Percentiles rank a stretch among this genome's conserved stretches.
Conservation (phyloP, 192 early-diverging fungal genomes). For the Glomus cerebriforme region DNA sequence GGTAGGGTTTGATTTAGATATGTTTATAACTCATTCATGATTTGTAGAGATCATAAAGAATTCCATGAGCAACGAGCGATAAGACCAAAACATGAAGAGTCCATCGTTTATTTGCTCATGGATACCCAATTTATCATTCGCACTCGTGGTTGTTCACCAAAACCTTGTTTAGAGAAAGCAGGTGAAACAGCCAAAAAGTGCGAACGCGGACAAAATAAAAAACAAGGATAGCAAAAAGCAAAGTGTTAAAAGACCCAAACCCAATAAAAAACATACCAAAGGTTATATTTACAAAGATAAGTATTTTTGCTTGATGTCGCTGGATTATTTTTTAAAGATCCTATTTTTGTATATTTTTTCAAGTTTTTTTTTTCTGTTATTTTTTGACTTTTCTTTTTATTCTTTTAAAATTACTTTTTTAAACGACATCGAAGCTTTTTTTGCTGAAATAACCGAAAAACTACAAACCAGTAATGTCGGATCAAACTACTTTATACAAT, state of each 20-base stretch:
- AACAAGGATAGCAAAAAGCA: conserved; percentile 17
- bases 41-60: conserved; percentile 3
- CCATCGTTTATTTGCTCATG: conserved; percentile 5
- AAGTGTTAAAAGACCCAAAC: conserved; percentile 24
- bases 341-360: conserved; percentile 22
- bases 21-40: background rate
- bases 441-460: background rate
- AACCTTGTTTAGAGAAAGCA: background rate
- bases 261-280: conserved; percentile 18
- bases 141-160: background rate
- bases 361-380: conserved; percentile 12
- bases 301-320: conserved; percentile 24
- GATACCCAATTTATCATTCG: background rate
- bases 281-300: conserved; percentile 3
- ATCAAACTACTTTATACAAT: background rate
- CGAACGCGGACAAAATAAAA: conserved; percentile 16
- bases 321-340: conserved; percentile 13
- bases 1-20: conserved; percentile 17
- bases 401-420: conserved; percentile 8
- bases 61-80: conserved; percentile 7
- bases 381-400: conserved; percentile 5
- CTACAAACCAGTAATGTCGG: background rate
- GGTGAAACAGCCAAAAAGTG: background rate
- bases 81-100: background rate
- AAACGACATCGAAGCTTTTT: conserved; percentile 16